Conservation (phyloP, 495 filamentous ascomycete species). For the Penicillium dipodomyicola region DNA sequence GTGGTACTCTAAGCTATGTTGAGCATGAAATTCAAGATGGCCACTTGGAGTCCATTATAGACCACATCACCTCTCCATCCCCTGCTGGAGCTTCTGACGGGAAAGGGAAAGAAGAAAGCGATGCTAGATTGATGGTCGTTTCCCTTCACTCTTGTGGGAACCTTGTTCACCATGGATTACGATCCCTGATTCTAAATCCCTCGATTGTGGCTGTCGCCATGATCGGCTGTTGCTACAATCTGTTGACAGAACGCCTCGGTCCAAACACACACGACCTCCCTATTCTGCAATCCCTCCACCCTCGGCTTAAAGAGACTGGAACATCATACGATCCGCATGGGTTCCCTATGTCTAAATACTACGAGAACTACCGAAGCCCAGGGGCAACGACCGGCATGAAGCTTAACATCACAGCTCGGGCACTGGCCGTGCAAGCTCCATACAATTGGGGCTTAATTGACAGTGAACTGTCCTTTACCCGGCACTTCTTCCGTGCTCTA, state of each 20-base stretch:
- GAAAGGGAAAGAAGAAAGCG: conserved; percentile 11
- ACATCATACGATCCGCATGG: conserved; percentile 76
- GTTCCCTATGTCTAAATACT: conserved; percentile 80
- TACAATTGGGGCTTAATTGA: conserved; percentile 82
- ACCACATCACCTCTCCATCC: conserved; percentile 56
- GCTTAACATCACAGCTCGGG: conserved; percentile 91
- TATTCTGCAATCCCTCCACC: conserved; percentile 56
- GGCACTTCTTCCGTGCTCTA: conserved; percentile 90
- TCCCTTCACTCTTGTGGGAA: conserved; percentile 99
- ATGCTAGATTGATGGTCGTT: conserved; percentile 70
- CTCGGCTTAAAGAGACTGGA: conserved; percentile 57
- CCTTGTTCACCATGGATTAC: conserved; percentile 86
- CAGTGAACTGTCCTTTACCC: conserved; percentile 82
- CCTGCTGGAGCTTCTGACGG: conserved; percentile 1
- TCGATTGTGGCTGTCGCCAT: conserved; percentile 84
- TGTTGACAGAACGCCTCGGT: conserved; percentile 84
- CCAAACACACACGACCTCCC: conserved; percentile 81
- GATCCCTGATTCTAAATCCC: conserved; percentile 78
- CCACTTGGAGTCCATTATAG: conserved; percentile 70
- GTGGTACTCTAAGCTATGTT: conserved; percentile 49
- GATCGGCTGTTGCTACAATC: conserved; percentile 97
- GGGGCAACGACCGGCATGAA: conserved; percentile 60
- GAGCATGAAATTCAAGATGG: conserved; percentile 57
- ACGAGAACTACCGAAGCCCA: conserved; percentile 58
- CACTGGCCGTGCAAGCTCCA: conserved; percentile 95